Evolutionary conservation across 2,329 filamentous ascomycete genomes (phyloP).

Genomic region (Microcyclosporella mali): DNA sequence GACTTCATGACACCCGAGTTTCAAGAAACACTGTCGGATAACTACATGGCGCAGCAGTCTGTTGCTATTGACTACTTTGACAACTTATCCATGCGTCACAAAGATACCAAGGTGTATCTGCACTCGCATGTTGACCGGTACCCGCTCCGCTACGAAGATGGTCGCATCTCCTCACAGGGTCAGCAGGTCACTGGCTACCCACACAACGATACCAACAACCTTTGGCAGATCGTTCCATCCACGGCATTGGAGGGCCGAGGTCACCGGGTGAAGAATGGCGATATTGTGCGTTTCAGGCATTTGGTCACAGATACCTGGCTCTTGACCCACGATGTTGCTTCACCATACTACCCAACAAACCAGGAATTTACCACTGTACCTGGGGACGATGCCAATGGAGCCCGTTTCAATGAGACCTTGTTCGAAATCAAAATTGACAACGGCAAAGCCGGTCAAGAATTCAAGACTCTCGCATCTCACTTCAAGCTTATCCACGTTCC

Average conservation of each 20-base stretch:
- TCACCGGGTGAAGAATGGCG: conserved; percentile 70
- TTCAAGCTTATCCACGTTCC: conserved; percentile 95
- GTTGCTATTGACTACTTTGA: conserved; percentile 87
- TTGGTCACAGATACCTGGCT: conserved; percentile 78
- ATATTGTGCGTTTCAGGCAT: conserved; percentile 80
- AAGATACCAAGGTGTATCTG: conserved; percentile 93
- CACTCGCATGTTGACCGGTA: conserved; percentile 89
- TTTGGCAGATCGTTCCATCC: conserved; percentile 85
- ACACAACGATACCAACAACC: conserved; percentile 97
- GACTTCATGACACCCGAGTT: conserved; percentile 99
- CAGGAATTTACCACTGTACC: conserved; percentile 91
- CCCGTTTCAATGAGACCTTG: conserved; percentile 77
- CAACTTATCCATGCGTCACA: conserved; percentile 79
- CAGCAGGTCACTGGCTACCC: conserved; percentile 98
- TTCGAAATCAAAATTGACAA: conserved; percentile 90
- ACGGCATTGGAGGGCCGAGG: conserved; percentile 50
- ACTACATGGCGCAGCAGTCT: conserved; percentile 81
- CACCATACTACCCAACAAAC: conserved; percentile 92
- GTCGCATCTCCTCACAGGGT: conserved; percentile 89
- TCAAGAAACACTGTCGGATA: conserved; percentile 94
- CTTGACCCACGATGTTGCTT: conserved; percentile 92
- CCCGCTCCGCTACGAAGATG: conserved; percentile 92
- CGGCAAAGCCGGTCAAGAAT: conserved; percentile 72
- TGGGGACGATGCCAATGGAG: conserved; percentile 63
- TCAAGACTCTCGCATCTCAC: conserved; percentile 84